Percentiles rank a stretch among this genome's conserved stretches.
Evolutionary conservation across 176 grass and related monocot species (phyloP).

Genomic region (Eleusine indica): DNA sequence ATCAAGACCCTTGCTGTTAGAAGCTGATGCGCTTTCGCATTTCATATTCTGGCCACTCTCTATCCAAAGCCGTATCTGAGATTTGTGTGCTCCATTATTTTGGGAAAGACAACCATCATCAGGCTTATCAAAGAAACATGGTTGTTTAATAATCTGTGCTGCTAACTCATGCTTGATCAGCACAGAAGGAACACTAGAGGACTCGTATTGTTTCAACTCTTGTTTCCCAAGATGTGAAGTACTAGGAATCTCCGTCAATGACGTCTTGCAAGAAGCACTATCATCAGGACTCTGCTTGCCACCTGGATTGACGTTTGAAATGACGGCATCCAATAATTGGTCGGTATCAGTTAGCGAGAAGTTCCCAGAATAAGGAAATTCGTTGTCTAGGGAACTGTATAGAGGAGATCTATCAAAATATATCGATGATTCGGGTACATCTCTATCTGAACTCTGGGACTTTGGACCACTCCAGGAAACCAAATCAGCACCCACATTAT

Average conservation of each 20-base stretch:
- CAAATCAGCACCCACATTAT: constrained; percentile 50
- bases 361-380: constrained; percentile 47
- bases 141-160: constrained; percentile 52
- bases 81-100: constrained; percentile 63
- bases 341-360: constrained; percentile 64
- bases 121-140: constrained; percentile 45
- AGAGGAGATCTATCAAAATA: constrained; percentile 39
- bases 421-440: constrained; percentile 46
- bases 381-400: constrained; percentile 54
- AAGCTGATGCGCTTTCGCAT: constrained; percentile 67
- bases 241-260: constrained; percentile 53
- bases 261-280: constrained; percentile 63
- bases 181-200: constrained; percentile 32
- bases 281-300: constrained; percentile 60
- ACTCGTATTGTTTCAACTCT: constrained; percentile 48
- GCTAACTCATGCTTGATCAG: constrained; percentile 51
- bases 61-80: constrained; percentile 75
- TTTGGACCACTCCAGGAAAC: constrained; percentile 41
- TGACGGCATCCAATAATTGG: constrained; percentile 80
- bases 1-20: constrained; percentile 68
- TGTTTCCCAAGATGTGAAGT: constrained; percentile 42
- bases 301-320: constrained; percentile 63
- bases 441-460: constrained; percentile 45
- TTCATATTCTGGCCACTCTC: constrained; percentile 60
- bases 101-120: constrained; percentile 55